phyloP scores from a whole-genome alignment of 805 yeast genomes.

The Yarrowia porcina region DNA sequence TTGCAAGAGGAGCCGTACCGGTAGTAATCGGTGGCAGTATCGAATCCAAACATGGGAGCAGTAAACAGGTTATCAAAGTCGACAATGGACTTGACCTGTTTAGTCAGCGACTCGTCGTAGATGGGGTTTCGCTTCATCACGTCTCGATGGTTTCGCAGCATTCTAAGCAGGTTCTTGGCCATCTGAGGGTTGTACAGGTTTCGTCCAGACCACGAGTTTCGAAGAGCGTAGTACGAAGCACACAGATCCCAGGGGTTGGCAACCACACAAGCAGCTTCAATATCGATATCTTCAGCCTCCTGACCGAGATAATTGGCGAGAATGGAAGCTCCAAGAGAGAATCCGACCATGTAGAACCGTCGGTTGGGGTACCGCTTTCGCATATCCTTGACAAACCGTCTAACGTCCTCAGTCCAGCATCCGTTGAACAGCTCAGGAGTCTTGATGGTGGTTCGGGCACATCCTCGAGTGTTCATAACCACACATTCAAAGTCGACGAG shows the following conservation, averaged over 20 bases:
- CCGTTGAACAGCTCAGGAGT: constrained; percentile 70
- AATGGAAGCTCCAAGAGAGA: constrained; percentile 74
- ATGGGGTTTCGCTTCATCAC: constrained; percentile 38
- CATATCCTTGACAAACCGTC: constrained; percentile 53
- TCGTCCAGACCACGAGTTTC: constrained; percentile 44
- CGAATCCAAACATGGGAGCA: constrained; percentile 62
- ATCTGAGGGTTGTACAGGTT: constrained; percentile 50
- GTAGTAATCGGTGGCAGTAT: constrained; percentile 63
- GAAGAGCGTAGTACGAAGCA: constrained; percentile 47
- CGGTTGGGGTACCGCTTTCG: constrained; percentile 56
- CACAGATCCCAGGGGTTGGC: constrained; percentile 74
- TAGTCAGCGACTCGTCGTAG: constrained; percentile 36
- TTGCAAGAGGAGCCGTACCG: constrained; percentile 56
- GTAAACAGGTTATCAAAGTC: constrained; percentile 69
- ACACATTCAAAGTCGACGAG: constrained; percentile 52
- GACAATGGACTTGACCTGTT: constrained; percentile 36
- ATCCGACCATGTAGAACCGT: constrained; percentile 67
- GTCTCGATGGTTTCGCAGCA: constrained; percentile 46
- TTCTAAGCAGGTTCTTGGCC: constrained; percentile 46
- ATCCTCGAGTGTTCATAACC: constrained; percentile 73
- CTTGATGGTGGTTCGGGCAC: constrained; percentile 65
- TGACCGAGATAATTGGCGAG: constrained; percentile 71
- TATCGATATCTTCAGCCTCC: constrained; percentile 45
- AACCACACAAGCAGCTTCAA: constrained; percentile 57
- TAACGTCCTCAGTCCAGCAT: constrained; percentile 66